Percentiles rank a stretch among this genome's conserved stretches.
Evolutionary conservation across 2,329 filamentous ascomycete species (phyloP).

Genomic region (Aureobasidium sp.): DNA sequence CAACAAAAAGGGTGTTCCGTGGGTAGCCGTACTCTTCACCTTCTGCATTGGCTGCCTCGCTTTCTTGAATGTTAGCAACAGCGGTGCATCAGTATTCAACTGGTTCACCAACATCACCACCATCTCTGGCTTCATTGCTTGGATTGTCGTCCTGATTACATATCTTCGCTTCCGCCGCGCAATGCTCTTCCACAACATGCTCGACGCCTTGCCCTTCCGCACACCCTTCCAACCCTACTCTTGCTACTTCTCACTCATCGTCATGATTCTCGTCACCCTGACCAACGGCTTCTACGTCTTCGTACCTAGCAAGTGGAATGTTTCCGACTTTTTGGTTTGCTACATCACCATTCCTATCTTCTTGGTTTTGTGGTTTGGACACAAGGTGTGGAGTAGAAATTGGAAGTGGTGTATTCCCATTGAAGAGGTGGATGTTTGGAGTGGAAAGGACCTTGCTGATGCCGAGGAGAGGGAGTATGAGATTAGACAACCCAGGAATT

Average conservation of each 20-base stretch:
- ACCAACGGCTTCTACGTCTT: constrained; percentile 54
- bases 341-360: constrained; percentile 51
- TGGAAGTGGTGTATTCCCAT: constrained; percentile 27
- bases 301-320: constrained; percentile 38
- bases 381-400: constrained; percentile 30
- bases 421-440: constrained; percentile 38
- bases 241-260: constrained; percentile 42
- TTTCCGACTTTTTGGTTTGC: constrained; percentile 44
- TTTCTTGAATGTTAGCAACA: constrained; percentile 32
- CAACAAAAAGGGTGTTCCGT: constrained; percentile 45
- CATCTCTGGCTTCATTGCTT: constrained; percentile 32
- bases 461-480: constrained; percentile 36
- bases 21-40: constrained; percentile 38
- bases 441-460: constrained; percentile 41
- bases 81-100: constrained; percentile 32
- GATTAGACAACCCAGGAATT: constrained; percentile 35
- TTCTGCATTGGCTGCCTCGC: constrained; percentile 32
- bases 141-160: constrained; percentile 37
- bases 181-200: constrained; percentile 41
- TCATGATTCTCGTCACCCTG: constrained; percentile 44
- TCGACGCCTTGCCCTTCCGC: constrained; percentile 44
- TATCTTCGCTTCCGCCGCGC: constrained; percentile 47
- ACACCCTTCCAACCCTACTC: constrained; percentile 47
- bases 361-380: constrained; percentile 33
- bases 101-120: constrained; percentile 37